These are phyloP conservation scores for Aureobasidium pullulans DNA, from an alignment of 2,329 filamentous ascomycete species.

Conservation along the genomic window DNA sequence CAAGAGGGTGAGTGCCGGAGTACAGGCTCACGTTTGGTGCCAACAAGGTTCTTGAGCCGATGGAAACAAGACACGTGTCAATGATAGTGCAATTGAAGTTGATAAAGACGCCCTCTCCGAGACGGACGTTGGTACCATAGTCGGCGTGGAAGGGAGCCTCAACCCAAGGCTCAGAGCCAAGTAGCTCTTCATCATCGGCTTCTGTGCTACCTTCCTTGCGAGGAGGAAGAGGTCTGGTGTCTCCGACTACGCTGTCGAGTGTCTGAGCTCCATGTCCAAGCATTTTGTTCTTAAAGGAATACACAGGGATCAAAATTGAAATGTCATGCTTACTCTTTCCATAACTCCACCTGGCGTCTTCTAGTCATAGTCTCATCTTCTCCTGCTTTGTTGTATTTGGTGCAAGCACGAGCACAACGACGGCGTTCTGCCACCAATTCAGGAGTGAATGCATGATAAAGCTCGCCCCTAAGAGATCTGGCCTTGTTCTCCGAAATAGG, in stretches of 20 bases:
- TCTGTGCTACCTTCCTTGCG: constrained; percentile 39
- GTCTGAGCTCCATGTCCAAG: background rate
- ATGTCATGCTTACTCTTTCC: constrained; percentile 55
- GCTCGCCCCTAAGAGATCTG: constrained; percentile 37
- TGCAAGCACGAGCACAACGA: constrained; percentile 55
- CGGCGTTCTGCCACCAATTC: constrained; percentile 57
- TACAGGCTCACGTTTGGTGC: constrained; percentile 74
- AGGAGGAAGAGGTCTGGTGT: constrained; percentile 57
- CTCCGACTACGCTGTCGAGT: constrained; percentile 51
- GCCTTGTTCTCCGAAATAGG: constrained; percentile 27
- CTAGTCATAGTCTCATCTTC: constrained; percentile 44
- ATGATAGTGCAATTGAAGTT: constrained; percentile 70
- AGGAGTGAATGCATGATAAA: constrained; percentile 68
- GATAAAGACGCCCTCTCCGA: constrained; percentile 66
- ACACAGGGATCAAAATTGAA: background rate
- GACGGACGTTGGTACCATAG: constrained; percentile 67
- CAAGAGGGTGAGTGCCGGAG: constrained; percentile 67
- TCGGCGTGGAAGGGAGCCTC: constrained; percentile 64
- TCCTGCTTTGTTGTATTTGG: constrained; percentile 56
- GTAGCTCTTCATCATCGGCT: constrained; percentile 57
- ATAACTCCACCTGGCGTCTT: constrained; percentile 58
- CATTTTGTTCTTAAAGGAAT: background rate
- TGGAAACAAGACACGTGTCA: constrained; percentile 66
- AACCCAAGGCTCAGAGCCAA: constrained; percentile 61
- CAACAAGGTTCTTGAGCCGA: constrained; percentile 70